Base-by-base conservation (phyloP, 2,329 filamentous ascomycete genomes). In the Talaromyces islandicus region DNA sequence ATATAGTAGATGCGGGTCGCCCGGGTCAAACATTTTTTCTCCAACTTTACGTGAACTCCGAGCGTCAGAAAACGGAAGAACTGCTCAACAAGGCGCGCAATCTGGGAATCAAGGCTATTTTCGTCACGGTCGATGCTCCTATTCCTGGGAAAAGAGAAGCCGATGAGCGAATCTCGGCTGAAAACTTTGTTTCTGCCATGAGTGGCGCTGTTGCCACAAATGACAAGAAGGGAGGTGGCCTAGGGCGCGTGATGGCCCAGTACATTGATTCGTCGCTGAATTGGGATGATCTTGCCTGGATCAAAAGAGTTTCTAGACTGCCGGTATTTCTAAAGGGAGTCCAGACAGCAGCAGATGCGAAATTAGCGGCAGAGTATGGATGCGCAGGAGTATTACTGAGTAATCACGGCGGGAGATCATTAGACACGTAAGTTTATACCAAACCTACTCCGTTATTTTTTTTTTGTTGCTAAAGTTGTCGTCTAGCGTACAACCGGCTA, bases 401-500 rank as follows among this genome's bases (percentile, higher is more conserved):
- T 56, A 81, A 80, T 56, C 78, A 80, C 63, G 77, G 78, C 4
- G 78, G 78, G 2, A 64, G 77, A 21, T 77, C 80, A 58, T 64
- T 75, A 19, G 78, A 80, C 64, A 77, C 78, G 59, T 53, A 35
- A 57, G 56, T 48, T 38, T 17, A 38, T 2, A 38, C 7, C 14
- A n/a, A 38, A 38, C 35, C 12, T n/a, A n/a, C 17, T 7, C 14
- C 14, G 17, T 38, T 38, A 38, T 7, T 38, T 2, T n/a, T 3
- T 7, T 38, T 4, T n/a, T 30, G 21, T n/a, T 30, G 21, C 53
- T 54, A 41, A 55, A 25, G 6, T n/a, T 5, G 5, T 7, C 14
- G 57, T 27, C 11, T n/a, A 60, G 54, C 1, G 59, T 57, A 35
- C 76, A 50, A 51, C 89, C 90, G 1, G 84, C 87, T 0, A 79